phyloP scores from a whole-genome alignment of 306 rosid species.

The Cucurbita maxima region DNA sequence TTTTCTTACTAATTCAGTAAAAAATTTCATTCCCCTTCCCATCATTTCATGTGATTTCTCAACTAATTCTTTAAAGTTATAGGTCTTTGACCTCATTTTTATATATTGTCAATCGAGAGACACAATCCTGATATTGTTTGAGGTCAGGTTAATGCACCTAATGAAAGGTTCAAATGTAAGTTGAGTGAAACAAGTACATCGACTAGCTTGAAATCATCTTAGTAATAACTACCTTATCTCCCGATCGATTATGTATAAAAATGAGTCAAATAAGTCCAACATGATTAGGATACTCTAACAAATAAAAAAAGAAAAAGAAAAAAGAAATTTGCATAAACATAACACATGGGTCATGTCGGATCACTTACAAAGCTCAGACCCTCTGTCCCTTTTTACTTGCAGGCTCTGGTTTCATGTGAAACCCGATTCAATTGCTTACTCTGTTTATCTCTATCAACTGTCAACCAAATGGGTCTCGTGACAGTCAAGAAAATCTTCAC shows the following conservation, averaged over 20 bases:
- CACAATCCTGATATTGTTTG: too few relatives aligned
- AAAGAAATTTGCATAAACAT: not conserved
- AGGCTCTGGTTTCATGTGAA: not conserved
- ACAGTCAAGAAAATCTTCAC: not conserved
- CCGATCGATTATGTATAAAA: too few relatives aligned
- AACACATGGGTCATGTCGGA: not conserved
- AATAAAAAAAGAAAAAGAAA: not conserved
- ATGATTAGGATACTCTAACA: not conserved
- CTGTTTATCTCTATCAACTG: not conserved
- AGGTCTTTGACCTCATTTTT: too few relatives aligned
- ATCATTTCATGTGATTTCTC: not conserved
- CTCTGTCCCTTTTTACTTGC: not conserved
- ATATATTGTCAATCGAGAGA: too few relatives aligned
- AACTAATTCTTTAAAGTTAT: not conserved
- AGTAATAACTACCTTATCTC: too few relatives aligned
- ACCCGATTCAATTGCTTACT: not conserved
- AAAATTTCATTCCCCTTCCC: not conserved
- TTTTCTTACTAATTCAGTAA: not conserved
- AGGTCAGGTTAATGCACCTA: too few relatives aligned
- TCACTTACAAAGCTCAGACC: not conserved
- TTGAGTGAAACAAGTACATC: too few relatives aligned
- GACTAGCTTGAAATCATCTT: too few relatives aligned
- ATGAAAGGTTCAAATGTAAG: too few relatives aligned
- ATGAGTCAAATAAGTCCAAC: too few relatives aligned
- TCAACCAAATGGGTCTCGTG: not conserved